Base-by-base conservation (phyloP, 225 moss, liverwort and hornwort genomes). In the Antitrichia curtipendula region DNA sequence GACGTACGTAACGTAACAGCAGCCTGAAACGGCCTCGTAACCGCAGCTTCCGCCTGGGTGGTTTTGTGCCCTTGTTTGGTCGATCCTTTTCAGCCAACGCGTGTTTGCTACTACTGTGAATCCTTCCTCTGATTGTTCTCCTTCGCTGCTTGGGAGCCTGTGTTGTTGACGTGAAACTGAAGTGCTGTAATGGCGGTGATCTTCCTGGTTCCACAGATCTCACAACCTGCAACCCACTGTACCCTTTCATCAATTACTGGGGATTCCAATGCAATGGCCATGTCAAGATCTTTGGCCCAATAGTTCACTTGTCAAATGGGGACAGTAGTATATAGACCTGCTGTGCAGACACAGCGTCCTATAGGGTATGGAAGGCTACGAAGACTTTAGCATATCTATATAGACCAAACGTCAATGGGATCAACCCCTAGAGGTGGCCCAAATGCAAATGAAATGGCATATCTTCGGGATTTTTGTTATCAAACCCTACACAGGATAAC, bases 11-110 rank as follows among this genome's bases (percentile, higher is more conserved):
- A 62, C 94, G 94, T 61, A 92, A 71, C 41, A 94, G 82, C 41
- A 94, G 91, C 64, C 94, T 88, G 68, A 85, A 88, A 34, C 94
- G 94, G 40, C 84, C 91, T n/a, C 91, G 91, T 78, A 94, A 75
- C 47, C 94, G 92, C 52, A 94, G 88, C 86, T 76, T 94, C 68
- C 88, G 78, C 68, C 75, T 43, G 29, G 57, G 58, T 66, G 90
- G 92, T 61, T 87, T 90, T 23, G 71, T 16, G 73, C 83, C 82
- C 87, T 92, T 94, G 45, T 83, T 91, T 52, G 87, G 88, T 75
- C 88, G 87, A 34, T 90, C 90, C 66, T 94, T 86, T 54, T 94
- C 92, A 47, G 92, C 90, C n/a, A 71, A 54, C 23, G 57, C 89
- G 54, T 90, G 85, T 66, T 92, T 91, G 89, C 92, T 94, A 69